Evolutionary conservation across 305 asterid genomes (phyloP).

Genomic region (Fraxinus albicans): DNA sequence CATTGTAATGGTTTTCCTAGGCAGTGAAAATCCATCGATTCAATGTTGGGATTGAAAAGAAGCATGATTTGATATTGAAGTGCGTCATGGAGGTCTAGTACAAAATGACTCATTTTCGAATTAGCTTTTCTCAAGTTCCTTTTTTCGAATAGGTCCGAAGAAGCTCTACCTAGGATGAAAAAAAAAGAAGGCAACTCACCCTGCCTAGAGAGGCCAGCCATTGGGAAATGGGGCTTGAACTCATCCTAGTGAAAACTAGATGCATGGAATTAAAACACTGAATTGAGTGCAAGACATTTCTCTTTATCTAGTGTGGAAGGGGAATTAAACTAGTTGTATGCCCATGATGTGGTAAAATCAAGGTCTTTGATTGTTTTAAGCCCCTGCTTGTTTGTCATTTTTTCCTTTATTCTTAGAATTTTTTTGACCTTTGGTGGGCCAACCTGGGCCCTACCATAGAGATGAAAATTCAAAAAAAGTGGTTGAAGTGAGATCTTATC

Average conservation of each 20-base stretch:
- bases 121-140: background rate
- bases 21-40: background rate
- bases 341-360: no score
- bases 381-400: no score
- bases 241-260: background rate
- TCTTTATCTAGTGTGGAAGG: background rate
- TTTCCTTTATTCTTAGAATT: no score
- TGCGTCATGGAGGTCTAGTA: background rate
- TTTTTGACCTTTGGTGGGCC: no score
- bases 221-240: background rate
- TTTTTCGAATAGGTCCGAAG: background rate
- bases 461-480: no score
- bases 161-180: background rate
- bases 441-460: no score
- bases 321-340: no score
- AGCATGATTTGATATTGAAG: background rate
- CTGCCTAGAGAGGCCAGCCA: background rate
- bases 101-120: no score
- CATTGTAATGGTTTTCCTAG: no score
- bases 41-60: background rate
- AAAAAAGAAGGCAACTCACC: background rate
- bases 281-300: background rate
- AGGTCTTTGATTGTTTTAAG: no score
- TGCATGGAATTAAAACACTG: background rate
- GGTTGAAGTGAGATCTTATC: no score